Evolutionary conservation across 129 eudicot genomes (phyloP).

Genomic region (Flaveria bidentis): DNA sequence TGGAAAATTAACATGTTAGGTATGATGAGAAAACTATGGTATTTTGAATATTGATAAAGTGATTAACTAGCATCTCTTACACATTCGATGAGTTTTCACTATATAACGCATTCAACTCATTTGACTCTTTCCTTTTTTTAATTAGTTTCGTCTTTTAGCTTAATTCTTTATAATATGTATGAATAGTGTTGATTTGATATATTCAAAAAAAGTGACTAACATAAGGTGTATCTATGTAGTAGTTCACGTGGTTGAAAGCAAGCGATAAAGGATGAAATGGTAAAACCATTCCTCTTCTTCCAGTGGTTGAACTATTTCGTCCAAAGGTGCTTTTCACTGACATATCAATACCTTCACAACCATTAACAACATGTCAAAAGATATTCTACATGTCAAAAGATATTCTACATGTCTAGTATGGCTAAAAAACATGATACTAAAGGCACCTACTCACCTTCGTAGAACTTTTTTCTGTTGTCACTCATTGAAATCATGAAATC

Average conservation of each 20-base stretch:
- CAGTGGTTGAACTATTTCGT: neutral
- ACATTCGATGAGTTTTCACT: neutral
- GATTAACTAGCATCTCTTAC: neutral
- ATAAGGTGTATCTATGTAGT: conserved; percentile 71
- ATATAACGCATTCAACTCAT: neutral
- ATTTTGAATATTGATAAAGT: neutral
- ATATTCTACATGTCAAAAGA: neutral
- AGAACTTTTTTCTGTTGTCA: neutral
- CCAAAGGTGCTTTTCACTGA: conserved; percentile 24
- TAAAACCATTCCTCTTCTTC: conserved; percentile 52
- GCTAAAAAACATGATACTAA: neutral
- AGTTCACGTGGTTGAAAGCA: conserved; percentile 64
- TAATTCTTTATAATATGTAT: neutral
- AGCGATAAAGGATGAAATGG: conserved; percentile 70
- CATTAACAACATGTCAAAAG: conserved; percentile 23
- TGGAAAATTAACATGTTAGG: neutral
- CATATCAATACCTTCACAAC: conserved; percentile 32
- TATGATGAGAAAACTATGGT: neutral
- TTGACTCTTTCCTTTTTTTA: neutral
- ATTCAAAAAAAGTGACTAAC: conserved; percentile 28
- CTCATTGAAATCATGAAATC: conserved; percentile 6
- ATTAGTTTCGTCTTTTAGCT: neutral
- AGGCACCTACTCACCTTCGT: conserved; percentile 27
- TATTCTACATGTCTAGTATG: neutral
- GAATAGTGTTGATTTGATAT: neutral